Conservation (phyloP, 176 grass and related monocot genomes). For the Avena insularis region DNA sequence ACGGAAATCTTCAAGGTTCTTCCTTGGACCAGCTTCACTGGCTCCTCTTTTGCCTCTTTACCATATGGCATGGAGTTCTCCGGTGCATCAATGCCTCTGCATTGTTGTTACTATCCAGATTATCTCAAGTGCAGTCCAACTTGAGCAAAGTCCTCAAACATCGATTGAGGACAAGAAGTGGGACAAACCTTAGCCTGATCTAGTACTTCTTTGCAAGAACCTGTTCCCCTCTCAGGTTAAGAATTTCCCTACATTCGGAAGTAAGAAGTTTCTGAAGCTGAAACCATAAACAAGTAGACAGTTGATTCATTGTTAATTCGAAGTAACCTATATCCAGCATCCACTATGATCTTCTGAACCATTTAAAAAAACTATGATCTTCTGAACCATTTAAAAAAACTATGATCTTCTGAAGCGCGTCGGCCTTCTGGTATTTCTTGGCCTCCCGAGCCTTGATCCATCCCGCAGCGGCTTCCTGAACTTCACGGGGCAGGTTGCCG, state of each 20-base stretch:
- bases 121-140: not conserved
- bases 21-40: slow-evolving; percentile 69
- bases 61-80: slow-evolving; percentile 86
- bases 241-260: slow-evolving; percentile 51
- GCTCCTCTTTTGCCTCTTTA: slow-evolving; percentile 76
- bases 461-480: slow-evolving; percentile 22
- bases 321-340: slow-evolving; percentile 74
- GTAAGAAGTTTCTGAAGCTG: slow-evolving; percentile 2
- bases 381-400: no score
- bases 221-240: slow-evolving; percentile 34
- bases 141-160: not conserved
- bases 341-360: slow-evolving; percentile 67
- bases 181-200: slow-evolving; percentile 68
- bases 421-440: slow-evolving; percentile 59
- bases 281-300: not conserved
- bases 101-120: slow-evolving; percentile 9
- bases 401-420: slow-evolving; percentile 71
- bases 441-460: slow-evolving; percentile 21
- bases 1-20: slow-evolving; percentile 58
- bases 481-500: slow-evolving; percentile 49
- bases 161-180: not conserved
- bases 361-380: no score
- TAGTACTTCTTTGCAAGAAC: slow-evolving; percentile 64
- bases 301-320: not conserved
- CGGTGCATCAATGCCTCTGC: slow-evolving; percentile 86